Base-by-base conservation (phyloP, 2,329 filamentous ascomycete species). In the Aplosporella prunicola region DNA sequence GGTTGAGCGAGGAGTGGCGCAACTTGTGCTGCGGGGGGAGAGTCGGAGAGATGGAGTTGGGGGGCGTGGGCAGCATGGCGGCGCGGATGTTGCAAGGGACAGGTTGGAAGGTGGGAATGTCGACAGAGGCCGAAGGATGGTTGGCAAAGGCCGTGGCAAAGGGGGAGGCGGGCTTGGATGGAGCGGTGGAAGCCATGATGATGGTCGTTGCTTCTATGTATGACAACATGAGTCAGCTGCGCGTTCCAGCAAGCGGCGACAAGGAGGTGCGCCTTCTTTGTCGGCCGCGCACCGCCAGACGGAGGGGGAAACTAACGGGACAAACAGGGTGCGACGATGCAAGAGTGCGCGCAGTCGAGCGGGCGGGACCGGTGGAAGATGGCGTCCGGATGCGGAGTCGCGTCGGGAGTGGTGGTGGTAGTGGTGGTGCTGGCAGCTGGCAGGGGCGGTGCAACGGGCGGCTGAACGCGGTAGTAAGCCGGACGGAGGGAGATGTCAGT, bases 11-110 rank as follows among this genome's bases (percentile, higher is more conserved):
- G 55, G 32, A 67, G 71, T 68, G 43, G 60, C 81, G 82, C 56
- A 82, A 76, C 52, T 81, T 82, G 52, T 89, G 84, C 32, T 40
- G 38, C 43, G 88, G 84, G 51, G 82, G 79, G 48, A 95, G 72
- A 50, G 77, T 80, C 32, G 89, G 89, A 44, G 88, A 95, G 59
- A 95, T 87, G 62, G 88, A 95, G 69, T 89, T 93, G 44, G 89
- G 89, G 56, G 89, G 89, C 59, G 89, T 95, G 46, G 83, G 86
- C 54, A 94, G 77, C 60, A 76, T 69, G 45, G 44, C 22, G 34
- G 37, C 23, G 25, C 37, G 39, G 37, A 44, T 44, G 43, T 42
- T 35, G 33, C 38, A 40, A 40, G 49, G 49, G 40, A 45, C 45
- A 44, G 47, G 51, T 41, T 54, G 50, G 13, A 45, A 28, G 34